phyloP scores from a whole-genome alignment of 345 rosid genomes.

The Eucalyptus melliodora region DNA sequence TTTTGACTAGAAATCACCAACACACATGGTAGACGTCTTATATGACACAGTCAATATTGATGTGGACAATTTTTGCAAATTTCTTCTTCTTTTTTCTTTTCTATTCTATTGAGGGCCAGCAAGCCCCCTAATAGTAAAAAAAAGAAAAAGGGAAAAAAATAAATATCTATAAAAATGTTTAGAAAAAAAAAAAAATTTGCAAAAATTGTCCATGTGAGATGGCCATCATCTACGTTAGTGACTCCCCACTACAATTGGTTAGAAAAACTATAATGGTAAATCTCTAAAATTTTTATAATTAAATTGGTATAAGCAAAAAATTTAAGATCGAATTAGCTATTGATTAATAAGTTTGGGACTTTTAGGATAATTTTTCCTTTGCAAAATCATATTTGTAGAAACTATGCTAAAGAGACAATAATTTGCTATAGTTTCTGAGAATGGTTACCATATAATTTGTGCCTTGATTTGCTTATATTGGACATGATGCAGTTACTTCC shows the following conservation, averaged over 20 bases:
- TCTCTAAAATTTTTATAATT: not conserved
- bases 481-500: not conserved
- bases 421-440: not conserved
- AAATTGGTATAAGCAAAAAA: not conserved
- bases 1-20: not conserved
- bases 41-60: rapidly evolving
- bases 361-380: not conserved
- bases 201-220: not conserved
- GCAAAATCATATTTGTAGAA: not conserved
- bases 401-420: not conserved
- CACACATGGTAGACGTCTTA: no score
- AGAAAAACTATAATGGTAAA: not conserved
- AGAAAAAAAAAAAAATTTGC: not conserved
- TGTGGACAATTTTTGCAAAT: not conserved
- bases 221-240: no score
- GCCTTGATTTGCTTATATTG: not conserved
- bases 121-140: not conserved
- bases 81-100: not conserved
- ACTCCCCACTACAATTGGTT: no score
- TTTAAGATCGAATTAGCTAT: not conserved
- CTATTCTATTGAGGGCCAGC: not conserved
- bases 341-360: not conserved
- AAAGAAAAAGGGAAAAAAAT: no score
- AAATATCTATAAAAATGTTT: not conserved
- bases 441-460: not conserved